Percentiles rank a stretch among this genome's conserved stretches.
phyloP scores from a whole-genome alignment of 164 flowering plant species.

The Sedum album region DNA sequence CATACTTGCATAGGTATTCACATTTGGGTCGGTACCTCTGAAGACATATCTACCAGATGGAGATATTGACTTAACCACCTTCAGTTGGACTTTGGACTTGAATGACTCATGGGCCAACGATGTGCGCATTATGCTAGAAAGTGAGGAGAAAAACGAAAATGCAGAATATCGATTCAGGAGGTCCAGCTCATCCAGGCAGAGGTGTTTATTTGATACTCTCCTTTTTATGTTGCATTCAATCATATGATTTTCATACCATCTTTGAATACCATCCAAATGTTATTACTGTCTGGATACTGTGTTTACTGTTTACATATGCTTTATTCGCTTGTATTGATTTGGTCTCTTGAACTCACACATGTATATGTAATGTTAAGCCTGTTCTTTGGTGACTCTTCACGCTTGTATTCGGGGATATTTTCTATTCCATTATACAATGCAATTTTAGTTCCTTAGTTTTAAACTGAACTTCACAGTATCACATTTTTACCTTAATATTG shows the following conservation, averaged over 20 bases:
- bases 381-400: not conserved
- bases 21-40: slow-evolving; percentile 24
- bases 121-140: slow-evolving; percentile 16
- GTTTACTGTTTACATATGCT: not conserved
- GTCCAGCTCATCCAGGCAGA: slow-evolving; percentile 23
- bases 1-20: slow-evolving; percentile 15
- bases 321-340: not conserved
- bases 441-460: not conserved
- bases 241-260: not conserved
- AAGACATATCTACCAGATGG: slow-evolving; percentile 27
- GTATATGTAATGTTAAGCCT: not conserved
- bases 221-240: not conserved
- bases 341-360: not conserved
- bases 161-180: slow-evolving; percentile 20
- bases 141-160: slow-evolving; percentile 16
- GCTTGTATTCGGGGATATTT: no score
- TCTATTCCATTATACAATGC: not conserved
- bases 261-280: not conserved
- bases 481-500: not conserved
- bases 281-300: not conserved
- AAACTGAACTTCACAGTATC: not conserved
- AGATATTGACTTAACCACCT: slow-evolving; percentile 24
- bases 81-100: slow-evolving; percentile 9
- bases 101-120: slow-evolving; percentile 16
- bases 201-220: slow-evolving; percentile 9